Evolutionary conservation across 805 yeast genomes (phyloP), one percentile per base, ranked within the genome.

Genomic region (Henningerozyma blattae): DNA sequence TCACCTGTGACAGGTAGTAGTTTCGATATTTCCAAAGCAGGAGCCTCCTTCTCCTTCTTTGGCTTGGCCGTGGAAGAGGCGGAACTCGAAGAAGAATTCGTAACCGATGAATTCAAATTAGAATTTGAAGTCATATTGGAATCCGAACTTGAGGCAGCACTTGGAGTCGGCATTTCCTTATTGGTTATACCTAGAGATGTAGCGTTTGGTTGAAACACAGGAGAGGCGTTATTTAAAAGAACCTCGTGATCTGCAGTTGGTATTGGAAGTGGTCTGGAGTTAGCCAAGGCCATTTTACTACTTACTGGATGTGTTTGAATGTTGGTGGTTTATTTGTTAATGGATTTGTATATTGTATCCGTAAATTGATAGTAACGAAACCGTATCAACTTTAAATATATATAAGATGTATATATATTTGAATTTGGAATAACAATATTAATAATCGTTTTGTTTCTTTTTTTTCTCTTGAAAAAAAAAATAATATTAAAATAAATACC

Each of bases 1-100:
- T 71, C 77, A 25, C 89, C 89, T 12, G 87, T 77, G 5, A 81
- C 82, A 1, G 91, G 91, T 37, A 81, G 79, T 2, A 81, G 71
- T 30, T 86, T 78, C 12, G 87, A 76, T 26, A 81, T 77, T 33
- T 50, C 56, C 12, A 51, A 30, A 16, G 50, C 36, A 4, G 50
- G 45, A 27, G 48, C 38, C 14, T 43, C 46, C 35, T 44, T 48
- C 15, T 43, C 45, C n/a, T 46, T 43, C 12, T 45, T 45, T 15
- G 31, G 17, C 15, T 44, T 45, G 32, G 43, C 43, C 30, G 40
- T 41, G 6, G 31, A 19, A 22, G 40, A 41, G 14, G 15, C 15
- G 13, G 30, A 29, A 15, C 22, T 27, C 4, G 24, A 13, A 18
- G 24, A 19, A 3, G 12, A 4, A 27, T 22, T 29, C 10, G 13